Evolutionary conservation across 148 eudicot species (phyloP).

Genomic region (Pouteria glomerata): DNA sequence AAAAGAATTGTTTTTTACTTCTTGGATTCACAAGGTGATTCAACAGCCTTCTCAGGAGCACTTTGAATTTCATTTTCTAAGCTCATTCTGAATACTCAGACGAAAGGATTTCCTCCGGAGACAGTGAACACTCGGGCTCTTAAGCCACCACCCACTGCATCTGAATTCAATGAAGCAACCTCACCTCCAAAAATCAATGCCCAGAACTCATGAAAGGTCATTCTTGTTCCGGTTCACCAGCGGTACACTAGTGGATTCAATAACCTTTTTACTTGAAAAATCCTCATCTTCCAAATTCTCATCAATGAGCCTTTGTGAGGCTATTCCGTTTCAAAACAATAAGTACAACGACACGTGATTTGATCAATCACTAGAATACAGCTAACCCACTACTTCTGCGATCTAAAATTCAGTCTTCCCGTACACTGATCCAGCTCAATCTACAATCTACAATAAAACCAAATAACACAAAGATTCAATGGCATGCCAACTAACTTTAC

Average conservation of each 20-base stretch:
- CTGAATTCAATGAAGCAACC: neutral
- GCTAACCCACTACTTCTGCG: neutral
- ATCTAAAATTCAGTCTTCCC: conserved; percentile 1
- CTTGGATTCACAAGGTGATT: conserved; percentile 8
- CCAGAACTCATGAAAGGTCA: neutral
- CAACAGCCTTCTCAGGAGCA: conserved; percentile 14
- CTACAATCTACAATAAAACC: conserved; percentile 14
- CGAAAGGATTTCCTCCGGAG: neutral
- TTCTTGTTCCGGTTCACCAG: too few relatives aligned
- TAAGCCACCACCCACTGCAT: conserved; percentile 5
- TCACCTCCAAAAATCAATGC: neutral
- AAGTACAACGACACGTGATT: too few relatives aligned
- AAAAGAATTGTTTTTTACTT: conserved; percentile 24
- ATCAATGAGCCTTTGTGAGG: too few relatives aligned
- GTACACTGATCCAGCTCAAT: conserved; percentile 15
- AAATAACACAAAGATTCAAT: neutral
- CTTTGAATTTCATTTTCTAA: conserved; percentile 31
- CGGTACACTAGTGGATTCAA: neutral
- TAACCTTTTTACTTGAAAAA: neutral
- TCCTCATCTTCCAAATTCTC: neutral
- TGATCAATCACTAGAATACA: neutral
- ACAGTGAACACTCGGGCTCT: too few relatives aligned
- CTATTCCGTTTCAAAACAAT: too few relatives aligned
- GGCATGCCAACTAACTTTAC: too few relatives aligned
- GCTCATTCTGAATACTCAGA: conserved; percentile 33